Evolutionary conservation across 169 alveolate species (phyloP), one percentile per base, ranked within the genome.

Genomic region (Plasmodium berghei): DNA sequence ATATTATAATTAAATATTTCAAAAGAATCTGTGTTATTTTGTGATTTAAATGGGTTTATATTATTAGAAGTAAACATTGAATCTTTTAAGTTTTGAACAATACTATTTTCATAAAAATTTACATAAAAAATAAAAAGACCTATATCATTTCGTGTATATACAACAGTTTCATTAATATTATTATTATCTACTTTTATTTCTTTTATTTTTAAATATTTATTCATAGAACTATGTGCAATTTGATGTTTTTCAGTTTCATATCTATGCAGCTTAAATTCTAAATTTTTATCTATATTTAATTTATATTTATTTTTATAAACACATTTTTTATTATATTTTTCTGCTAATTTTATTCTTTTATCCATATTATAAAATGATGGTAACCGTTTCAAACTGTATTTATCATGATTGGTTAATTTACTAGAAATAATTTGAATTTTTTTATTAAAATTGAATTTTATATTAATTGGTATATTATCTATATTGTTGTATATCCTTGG

Each of bases 101-200:
- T n/a, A n/a, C 55, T 49, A 52, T 52, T 16, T 52, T 16, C 20
- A 6, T 16, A 52, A 52, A 16, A 14, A 52, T 52, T 16, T 8
- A 86, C 46, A 0, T 46, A 24, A 55, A 89, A 91, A 10, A 94
- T 63, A 16, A 74, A 88, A 12, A 94, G 28, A 4, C 96, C 96
- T 5, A 83, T 26, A 45, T 72, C 86, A 73, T 90, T 94, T 48
- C 96, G 71, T 2, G 95, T 92, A 70, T 94, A 94, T 0, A 94
- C 55, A 12, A 92, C 66, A 10, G 94, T 34, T 24, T 87, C 59
- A 28, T 72, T 77, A 22, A 74, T 64, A 77, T 88, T 72, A 40
- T 88, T 92, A 5, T 59, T 88, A 62, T 90, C 95, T 2, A 87
- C 9, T 75, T 72, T 94, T 12, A 94, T 67, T 72, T 94, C 96